Evolutionary conservation across 208 protist genomes (phyloP).

Genomic region (Leishmania amazonensis): DNA sequence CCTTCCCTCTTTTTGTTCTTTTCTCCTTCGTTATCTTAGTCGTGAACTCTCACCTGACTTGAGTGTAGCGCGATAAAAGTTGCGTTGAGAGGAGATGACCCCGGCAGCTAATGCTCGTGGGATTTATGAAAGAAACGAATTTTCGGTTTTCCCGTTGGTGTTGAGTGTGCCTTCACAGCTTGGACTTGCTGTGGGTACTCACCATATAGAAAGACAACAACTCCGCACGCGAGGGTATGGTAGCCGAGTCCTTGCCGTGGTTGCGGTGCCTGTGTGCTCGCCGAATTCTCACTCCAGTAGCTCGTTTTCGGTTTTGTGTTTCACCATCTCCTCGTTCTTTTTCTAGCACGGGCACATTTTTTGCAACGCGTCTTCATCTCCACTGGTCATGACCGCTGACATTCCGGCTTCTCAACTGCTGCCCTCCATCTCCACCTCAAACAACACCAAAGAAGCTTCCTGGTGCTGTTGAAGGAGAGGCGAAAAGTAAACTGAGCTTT

Average conservation of each 20-base stretch:
- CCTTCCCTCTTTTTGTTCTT: neutral
- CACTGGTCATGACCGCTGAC: neutral
- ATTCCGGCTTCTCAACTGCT: neutral
- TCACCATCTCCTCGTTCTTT: neutral
- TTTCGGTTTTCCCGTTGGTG: neutral
- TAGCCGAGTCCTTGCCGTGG: neutral
- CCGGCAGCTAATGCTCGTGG: neutral
- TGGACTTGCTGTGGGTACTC: neutral
- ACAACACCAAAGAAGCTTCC: neutral
- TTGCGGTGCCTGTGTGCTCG: neutral
- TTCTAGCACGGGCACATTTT: neutral
- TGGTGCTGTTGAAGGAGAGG: neutral
- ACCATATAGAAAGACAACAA: neutral
- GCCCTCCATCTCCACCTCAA: neutral
- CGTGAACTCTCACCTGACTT: neutral
- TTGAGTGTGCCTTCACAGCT: neutral
- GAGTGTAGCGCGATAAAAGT: neutral
- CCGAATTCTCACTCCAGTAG: neutral
- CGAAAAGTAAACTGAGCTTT: neutral
- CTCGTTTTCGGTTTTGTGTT: neutral
- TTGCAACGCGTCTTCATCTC: neutral
- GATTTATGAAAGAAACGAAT: neutral
- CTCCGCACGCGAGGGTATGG: neutral
- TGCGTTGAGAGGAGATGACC: neutral
- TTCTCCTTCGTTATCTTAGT: neutral